phyloP scores from a whole-genome alignment of 768 basidiomycete species.

The Gymnopilus dilepis region DNA sequence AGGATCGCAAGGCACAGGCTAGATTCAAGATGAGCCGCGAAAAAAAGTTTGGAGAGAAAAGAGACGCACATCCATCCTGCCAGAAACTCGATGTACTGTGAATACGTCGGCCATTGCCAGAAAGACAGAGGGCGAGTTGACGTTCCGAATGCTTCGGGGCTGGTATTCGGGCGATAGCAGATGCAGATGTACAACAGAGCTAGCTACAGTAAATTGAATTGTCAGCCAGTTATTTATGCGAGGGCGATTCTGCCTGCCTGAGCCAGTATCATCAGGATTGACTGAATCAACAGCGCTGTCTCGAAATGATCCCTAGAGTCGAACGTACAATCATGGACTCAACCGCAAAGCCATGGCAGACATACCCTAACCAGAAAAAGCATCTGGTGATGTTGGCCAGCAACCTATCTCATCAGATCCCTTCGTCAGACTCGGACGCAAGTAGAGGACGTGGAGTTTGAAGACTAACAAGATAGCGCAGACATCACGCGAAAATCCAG shows the following conservation, averaged over 20 bases:
- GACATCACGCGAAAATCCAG: slow-evolving; percentile 86
- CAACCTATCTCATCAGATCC: slow-evolving; percentile 48
- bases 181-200: slow-evolving; percentile 85
- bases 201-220: slow-evolving; percentile 48
- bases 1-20: slow-evolving; percentile 74
- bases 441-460: slow-evolving; percentile 3
- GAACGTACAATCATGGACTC: not conserved
- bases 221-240: slow-evolving; percentile 15
- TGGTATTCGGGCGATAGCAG: slow-evolving; percentile 63
- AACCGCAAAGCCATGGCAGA: not conserved
- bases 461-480: slow-evolving; percentile 76
- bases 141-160: slow-evolving; percentile 60
- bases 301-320: slow-evolving; percentile 66
- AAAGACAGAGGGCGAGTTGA: slow-evolving; percentile 75
- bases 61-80: slow-evolving; percentile 72
- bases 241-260: slow-evolving; percentile 54
- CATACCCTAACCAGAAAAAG: slow-evolving; percentile 87
- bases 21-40: not conserved
- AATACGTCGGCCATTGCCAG: slow-evolving; percentile 86
- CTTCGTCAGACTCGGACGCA: slow-evolving; percentile 9
- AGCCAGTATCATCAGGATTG: slow-evolving; percentile 82
- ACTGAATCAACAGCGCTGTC: slow-evolving; percentile 77
- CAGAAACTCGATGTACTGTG: slow-evolving; percentile 83
- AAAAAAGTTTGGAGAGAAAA: not conserved
- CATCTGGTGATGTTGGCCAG: slow-evolving; percentile 87